Evolutionary conservation across 139 green algal species (phyloP), one percentile per base, ranked within the genome.

Genomic region (Haematococcus lacustris): DNA sequence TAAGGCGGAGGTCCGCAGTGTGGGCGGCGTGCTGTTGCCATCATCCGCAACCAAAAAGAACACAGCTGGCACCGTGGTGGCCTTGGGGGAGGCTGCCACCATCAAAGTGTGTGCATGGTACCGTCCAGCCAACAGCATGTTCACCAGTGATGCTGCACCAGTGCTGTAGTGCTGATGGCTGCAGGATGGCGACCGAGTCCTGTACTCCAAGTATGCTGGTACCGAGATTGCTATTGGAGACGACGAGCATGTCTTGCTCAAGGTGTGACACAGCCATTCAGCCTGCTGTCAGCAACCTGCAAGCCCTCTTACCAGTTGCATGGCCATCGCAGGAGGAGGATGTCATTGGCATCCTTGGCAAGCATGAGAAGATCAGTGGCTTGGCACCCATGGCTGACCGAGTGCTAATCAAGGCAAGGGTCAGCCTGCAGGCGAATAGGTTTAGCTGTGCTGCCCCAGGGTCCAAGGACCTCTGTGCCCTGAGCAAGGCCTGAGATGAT

Each of bases 191-290:
- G 92, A 96, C 76, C 88, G 84, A 23, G 91, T 98, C 28, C 84
- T 98, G 35, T 98, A 97, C 84, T 92, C 85, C 38, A 96, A 98
- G 87, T 98, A 90, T 70, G 93, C 94, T 25, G 94, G 94, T 68
- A 98, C 93, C 30, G 90, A 97, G 75, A 47, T 98, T 26, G 83
- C 92, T 39, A 38, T 98, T n/a, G 63, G 82, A 25, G 90, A 80
- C 50, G 76, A 70, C 3, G 83, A 89, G 51, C 84, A 93, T 66
- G 83, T 98, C 37, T 75, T 98, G 60, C 85, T 98, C 26, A 98
- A 97, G 88, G 89, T 93, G 78, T 4, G 79, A 6, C n/a, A n/a
- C n/a, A n/a, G n/a, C n/a, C n/a, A n/a, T n/a, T n/a, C n/a, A n/a
- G n/a, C 21, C 21, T 21, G 21, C 47, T 57, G 13, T 13, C 47